phyloP scores from a whole-genome alignment of 495 filamentous ascomycete species.

The Trichoderma virens region DNA sequence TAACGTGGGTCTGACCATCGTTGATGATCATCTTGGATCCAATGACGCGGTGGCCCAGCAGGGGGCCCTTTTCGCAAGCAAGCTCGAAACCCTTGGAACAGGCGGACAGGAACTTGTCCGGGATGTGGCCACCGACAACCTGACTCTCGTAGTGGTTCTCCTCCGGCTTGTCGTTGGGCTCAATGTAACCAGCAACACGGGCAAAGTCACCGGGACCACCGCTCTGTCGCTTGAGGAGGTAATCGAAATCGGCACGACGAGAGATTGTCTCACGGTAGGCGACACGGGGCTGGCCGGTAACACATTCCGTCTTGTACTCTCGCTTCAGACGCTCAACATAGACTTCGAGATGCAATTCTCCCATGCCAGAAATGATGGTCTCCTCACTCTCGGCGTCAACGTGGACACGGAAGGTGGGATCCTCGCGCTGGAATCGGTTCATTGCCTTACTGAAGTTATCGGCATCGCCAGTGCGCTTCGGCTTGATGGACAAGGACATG shows the following conservation, averaged over 20 bases:
- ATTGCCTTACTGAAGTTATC: constrained; percentile 98
- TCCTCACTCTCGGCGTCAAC: constrained; percentile 86
- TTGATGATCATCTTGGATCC: constrained; percentile 87
- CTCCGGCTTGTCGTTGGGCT: constrained; percentile 64
- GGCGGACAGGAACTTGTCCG: constrained; percentile 91
- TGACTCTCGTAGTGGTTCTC: constrained; percentile 80
- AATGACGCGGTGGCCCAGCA: constrained; percentile 90
- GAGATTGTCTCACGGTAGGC: constrained; percentile 95
- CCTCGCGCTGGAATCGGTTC: constrained; percentile 97
- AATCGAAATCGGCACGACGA: constrained; percentile 72
- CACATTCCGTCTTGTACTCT: constrained; percentile 92
- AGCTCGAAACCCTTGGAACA: constrained; percentile 93
- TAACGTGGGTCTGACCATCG: constrained; percentile 96
- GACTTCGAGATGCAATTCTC: constrained; percentile 92
- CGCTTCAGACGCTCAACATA: constrained; percentile 98
- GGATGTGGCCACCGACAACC: constrained; percentile 83
- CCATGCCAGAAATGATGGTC: constrained; percentile 98
- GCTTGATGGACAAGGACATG: constrained; percentile 95
- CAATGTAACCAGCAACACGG: constrained; percentile 86
- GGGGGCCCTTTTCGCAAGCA: constrained; percentile 78
- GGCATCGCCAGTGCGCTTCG: constrained; percentile 86
- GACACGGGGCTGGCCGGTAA: constrained; percentile 94
- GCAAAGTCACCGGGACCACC: constrained; percentile 96
- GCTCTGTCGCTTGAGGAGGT: constrained; percentile 90
- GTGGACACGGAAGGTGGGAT: constrained; percentile 93